Conservation (phyloP, 306 rosid genomes). For the Comarum palustre region DNA sequence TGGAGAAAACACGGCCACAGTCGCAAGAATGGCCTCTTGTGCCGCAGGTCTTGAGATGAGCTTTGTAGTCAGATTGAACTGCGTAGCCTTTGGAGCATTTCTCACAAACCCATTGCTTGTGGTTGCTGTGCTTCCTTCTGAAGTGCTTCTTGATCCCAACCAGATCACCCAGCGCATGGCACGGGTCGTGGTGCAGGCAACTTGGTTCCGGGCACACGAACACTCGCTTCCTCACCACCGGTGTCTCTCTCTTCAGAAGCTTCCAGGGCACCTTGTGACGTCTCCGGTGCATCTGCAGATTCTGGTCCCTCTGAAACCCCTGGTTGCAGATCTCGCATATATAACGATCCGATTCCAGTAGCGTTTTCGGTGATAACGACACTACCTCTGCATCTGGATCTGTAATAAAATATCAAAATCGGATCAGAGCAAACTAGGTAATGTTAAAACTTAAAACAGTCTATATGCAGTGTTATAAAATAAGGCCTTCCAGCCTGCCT, state of each 20-base stretch:
- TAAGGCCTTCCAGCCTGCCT: too few species aligned
- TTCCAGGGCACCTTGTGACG: constrained; percentile 99
- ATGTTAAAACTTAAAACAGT: background rate
- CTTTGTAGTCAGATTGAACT: constrained; percentile 95
- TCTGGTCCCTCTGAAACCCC: constrained; percentile 98
- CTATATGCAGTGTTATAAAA: too few species aligned
- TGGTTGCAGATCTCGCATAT: constrained; percentile 99
- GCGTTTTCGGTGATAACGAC: constrained; percentile 87
- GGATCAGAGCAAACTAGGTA: background rate
- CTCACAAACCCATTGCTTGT: constrained; percentile 95
- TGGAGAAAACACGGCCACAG: constrained; percentile 93
- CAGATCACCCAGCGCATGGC: constrained; percentile 95
- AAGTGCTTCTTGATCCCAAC: constrained; percentile 96
- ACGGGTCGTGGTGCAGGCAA: constrained; percentile 92
- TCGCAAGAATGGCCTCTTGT: constrained; percentile 97
- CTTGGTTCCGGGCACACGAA: constrained; percentile 95
- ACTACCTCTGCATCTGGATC: constrained; percentile 99
- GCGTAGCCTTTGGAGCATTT: constrained; percentile 88
- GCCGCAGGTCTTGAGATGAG: constrained; percentile 97
- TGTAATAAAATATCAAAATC: constrained; percentile 1
- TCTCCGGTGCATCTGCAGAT: constrained; percentile 96
- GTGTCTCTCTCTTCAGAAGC: constrained; percentile 83
- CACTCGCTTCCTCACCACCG: constrained; percentile 76
- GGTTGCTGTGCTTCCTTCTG: constrained; percentile 86
- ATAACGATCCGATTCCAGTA: constrained; percentile 94